Evolutionary conservation across 2,329 filamentous ascomycete genomes (phyloP), one percentile per base, ranked within the genome.

Genomic region (Nothophaeocryptopus gaeumannii): DNA sequence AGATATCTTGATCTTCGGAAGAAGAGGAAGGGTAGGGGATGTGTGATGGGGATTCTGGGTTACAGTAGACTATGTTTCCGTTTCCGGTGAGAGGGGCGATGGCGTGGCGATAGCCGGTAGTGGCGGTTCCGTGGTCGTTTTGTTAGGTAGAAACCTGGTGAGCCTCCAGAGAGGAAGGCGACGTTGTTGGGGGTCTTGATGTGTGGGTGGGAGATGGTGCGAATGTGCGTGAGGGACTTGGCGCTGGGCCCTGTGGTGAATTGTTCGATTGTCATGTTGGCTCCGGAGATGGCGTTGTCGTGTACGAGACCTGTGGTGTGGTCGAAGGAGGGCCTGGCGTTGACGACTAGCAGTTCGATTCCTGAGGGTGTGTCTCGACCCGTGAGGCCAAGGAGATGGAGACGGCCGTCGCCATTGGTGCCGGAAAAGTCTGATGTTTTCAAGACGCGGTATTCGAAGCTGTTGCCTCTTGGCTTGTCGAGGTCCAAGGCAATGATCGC

Each of bases 61-160:
- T 37, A 47, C 58, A 61, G 45, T 59, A 56, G 14, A 35, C 39
- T 15, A 61, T 38, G 44, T 59, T 51, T 33, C 58, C 58, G 15
- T 54, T 54, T 30, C 45, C 45, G 30, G 54, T 47, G 12, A 47
- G 39, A 5, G 54, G 54, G 30, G 56, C 58, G 5, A 59, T 33
- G 12, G 36, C 30, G 42, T 58, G 51, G 2, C 31, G 33, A 29
- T 45, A 39, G n/a, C 58, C 58, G 5, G 44, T 16, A 9, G 49
- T 51, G 15, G 58, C 50, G 2, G 53, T 42, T 26, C 58, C 56
- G 45, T 61, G 58, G 41, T 61, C 58, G 51, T 61, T 61, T 59
- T 31, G 54, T 61, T 29, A 59, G 51, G 48, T 47, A 60, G 45
- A 60, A 57, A 7, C 53, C 53, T 2, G 33, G 30, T 10, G 49